Conservation (phyloP, 2,329 filamentous ascomycete species). For the Colletotrichum sp. region DNA sequence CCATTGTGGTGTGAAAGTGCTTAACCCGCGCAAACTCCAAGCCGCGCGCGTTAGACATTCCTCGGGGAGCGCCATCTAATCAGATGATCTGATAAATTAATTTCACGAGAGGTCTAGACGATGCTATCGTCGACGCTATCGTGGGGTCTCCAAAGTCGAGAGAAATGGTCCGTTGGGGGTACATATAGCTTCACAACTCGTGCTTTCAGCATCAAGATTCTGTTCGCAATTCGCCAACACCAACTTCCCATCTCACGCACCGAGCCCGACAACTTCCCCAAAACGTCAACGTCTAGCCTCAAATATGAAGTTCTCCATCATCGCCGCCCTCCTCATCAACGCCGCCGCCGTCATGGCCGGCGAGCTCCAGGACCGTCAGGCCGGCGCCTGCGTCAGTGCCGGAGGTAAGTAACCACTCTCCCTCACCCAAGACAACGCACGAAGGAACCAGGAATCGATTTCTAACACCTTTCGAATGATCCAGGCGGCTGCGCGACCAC, state of each 20-base stretch:
- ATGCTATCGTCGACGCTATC: not conserved
- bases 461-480: rapidly evolving
- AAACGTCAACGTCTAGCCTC: rapidly evolving
- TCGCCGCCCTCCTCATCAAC: not conserved
- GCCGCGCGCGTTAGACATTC: not conserved
- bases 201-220: not conserved
- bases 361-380: not conserved
- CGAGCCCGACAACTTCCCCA: not conserved
- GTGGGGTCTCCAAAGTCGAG: not conserved
- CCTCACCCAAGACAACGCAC: too few relatives aligned
- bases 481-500: not conserved
- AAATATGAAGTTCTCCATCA: not conserved
- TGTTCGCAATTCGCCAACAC: too few relatives aligned
- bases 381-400: not conserved
- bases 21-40: not conserved
- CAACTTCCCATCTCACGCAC: too few relatives aligned
- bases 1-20: rapidly evolving
- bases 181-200: not conserved
- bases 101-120: rapidly evolving
- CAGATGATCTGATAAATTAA: not conserved
- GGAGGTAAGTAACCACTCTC: not conserved
- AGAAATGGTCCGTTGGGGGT: not conserved
- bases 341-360: not conserved
- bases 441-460: too few relatives aligned
- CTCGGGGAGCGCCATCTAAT: not conserved